Evolutionary conservation across 768 basidiomycete species (phyloP).

Genomic region (Serpula lacrymans): DNA sequence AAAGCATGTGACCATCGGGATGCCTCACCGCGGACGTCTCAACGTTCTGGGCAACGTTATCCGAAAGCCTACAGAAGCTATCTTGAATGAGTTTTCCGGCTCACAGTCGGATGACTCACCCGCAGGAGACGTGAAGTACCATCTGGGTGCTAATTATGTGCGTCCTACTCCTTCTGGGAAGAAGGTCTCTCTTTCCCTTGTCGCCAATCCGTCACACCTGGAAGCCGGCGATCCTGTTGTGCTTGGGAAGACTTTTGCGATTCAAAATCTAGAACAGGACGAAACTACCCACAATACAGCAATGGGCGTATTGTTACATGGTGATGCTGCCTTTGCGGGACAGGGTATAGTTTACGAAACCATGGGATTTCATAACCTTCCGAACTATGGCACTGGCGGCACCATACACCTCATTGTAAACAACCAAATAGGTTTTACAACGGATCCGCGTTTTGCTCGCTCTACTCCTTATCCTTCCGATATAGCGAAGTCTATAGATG

Average conservation of each 20-base stretch:
- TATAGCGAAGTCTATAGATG: slow-evolving; percentile 96
- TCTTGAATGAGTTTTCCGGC: slow-evolving; percentile 94
- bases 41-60: slow-evolving; percentile 99
- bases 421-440: slow-evolving; percentile 99
- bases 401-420: slow-evolving; percentile 98
- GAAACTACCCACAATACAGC: slow-evolving; percentile 77
- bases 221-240: slow-evolving; percentile 98
- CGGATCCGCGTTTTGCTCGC: slow-evolving; percentile 94
- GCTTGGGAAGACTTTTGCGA: slow-evolving; percentile 96
- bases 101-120: slow-evolving; percentile 68
- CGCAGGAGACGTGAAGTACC: slow-evolving; percentile 98
- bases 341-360: slow-evolving; percentile 99
- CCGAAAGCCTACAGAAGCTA: slow-evolving; percentile 96
- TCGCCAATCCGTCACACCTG: slow-evolving; percentile 97
- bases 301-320: slow-evolving; percentile 94
- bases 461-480: slow-evolving; percentile 98
- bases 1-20: slow-evolving; percentile 95
- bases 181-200: slow-evolving; percentile 94
- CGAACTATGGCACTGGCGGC: slow-evolving; percentile 94
- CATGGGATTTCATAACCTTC: slow-evolving; percentile 96
- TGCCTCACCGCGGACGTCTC: slow-evolving; percentile 98
- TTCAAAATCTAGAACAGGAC: slow-evolving; percentile 93
- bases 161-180: slow-evolving; percentile 97
- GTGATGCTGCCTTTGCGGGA: slow-evolving; percentile 97
- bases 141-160: slow-evolving; percentile 98